Percentiles rank a stretch among this genome's conserved stretches.
Conservation (phyloP, 1,139 yeast genomes). For the Pichia kudriavzevii region DNA sequence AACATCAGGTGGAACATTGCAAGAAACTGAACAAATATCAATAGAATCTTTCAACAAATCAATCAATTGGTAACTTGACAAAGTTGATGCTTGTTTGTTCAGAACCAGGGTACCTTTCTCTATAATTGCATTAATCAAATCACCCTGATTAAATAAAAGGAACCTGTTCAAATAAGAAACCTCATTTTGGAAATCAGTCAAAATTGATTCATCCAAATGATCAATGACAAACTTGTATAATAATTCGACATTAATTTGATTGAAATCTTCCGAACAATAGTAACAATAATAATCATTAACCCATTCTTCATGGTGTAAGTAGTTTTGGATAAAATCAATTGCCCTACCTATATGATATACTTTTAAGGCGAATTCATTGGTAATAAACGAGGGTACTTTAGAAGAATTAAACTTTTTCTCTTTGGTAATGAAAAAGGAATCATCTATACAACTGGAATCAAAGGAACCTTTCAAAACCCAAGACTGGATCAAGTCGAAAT, state of each 20-base stretch:
- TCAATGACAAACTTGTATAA: conserved; percentile 25
- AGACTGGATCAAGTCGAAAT: too few species aligned
- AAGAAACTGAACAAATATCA: conserved; percentile 51
- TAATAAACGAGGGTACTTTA: conserved; percentile 56
- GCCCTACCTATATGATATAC: conserved; percentile 76
- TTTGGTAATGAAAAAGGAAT: neutral
- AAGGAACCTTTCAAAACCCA: too few species aligned
- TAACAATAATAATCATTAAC: conserved; percentile 36
- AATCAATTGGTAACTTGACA: conserved; percentile 63
- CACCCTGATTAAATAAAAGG: conserved; percentile 67
- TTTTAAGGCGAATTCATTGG: conserved; percentile 36
- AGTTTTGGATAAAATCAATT: conserved; percentile 55
- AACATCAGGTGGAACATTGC: conserved; percentile 29
- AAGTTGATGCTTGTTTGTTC: conserved; percentile 51
- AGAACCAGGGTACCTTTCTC: conserved; percentile 48
- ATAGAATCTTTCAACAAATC: conserved; percentile 62
- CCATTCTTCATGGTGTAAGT: conserved; percentile 60
- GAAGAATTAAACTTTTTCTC: neutral
- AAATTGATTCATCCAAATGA: conserved; percentile 4
- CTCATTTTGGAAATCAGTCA: conserved; percentile 6
- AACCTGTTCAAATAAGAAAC: conserved; percentile 44
- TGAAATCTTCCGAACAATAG: conserved; percentile 13
- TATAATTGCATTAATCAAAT: conserved; percentile 63
- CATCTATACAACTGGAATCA: neutral
- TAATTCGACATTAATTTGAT: conserved; percentile 32